These are phyloP conservation scores for Myxozyma vanderwaltii DNA, from an alignment of 805 yeast genomes.

Conservation along the genomic window DNA sequence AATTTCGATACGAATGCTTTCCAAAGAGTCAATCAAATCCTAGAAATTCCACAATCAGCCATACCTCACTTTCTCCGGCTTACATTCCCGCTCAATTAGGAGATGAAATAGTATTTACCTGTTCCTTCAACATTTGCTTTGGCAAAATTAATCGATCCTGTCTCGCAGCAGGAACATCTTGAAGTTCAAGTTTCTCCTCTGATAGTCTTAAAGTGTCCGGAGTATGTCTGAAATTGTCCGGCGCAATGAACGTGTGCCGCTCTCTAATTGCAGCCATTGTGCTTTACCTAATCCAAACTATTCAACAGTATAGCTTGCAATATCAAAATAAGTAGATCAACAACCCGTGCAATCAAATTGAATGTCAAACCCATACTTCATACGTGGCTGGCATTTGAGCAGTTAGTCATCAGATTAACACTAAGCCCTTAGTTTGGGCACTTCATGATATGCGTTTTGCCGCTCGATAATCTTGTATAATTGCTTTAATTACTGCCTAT, in stretches of 20 bases:
- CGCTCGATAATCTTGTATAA: no score
- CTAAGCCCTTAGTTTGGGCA: background rate
- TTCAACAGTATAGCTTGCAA: background rate
- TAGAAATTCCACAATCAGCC: background rate
- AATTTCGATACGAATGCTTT: slow-evolving; percentile 25
- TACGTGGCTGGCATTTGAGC: background rate
- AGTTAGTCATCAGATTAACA: background rate
- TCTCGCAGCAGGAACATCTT: slow-evolving; percentile 28
- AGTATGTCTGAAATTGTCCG: slow-evolving; percentile 20
- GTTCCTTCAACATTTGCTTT: slow-evolving; percentile 2
- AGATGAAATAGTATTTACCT: slow-evolving; percentile 1
- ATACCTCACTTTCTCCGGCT: background rate
- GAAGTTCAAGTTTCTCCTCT: slow-evolving; percentile 12
- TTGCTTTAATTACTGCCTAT: no score
- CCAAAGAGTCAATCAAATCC: slow-evolving; percentile 12
- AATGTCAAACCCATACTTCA: no score
- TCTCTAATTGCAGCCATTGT: slow-evolving; percentile 17
- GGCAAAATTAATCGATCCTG: slow-evolving; percentile 24
- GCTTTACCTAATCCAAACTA: background rate
- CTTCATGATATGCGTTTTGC: background rate
- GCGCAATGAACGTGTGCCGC: slow-evolving; percentile 33
- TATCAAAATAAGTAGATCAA: background rate
- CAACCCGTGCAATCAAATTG: no score
- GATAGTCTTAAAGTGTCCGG: slow-evolving; percentile 25
- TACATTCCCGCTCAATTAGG: background rate